phyloP scores from a whole-genome alignment of 1,284 basidiomycete genomes.

The Heterobasidion occidentale region DNA sequence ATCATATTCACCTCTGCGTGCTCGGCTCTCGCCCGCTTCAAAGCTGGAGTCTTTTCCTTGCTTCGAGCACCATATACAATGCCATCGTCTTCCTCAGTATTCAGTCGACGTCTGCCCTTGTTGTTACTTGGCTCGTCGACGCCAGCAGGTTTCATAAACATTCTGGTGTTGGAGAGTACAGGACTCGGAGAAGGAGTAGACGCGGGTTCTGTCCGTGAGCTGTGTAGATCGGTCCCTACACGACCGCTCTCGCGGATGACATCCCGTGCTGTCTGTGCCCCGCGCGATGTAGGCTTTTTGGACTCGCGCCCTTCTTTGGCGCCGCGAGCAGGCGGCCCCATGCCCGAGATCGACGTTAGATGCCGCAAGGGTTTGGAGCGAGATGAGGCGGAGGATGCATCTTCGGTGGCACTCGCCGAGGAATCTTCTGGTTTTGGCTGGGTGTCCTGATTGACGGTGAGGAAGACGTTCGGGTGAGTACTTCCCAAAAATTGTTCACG shows the following conservation, averaged over 20 bases:
- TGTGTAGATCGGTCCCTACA: slow-evolving; percentile 19
- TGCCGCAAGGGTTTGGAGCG: background rate
- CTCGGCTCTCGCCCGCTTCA: background rate
- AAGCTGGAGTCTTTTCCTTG: background rate
- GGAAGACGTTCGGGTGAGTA: background rate
- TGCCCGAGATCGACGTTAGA: slow-evolving; percentile 18
- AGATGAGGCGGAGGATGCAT: background rate
- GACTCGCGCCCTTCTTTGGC: slow-evolving; percentile 17
- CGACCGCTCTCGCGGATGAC: slow-evolving; percentile 41
- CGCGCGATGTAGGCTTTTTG: slow-evolving; percentile 6
- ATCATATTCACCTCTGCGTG: background rate
- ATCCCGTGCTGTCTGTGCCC: slow-evolving; percentile 37
- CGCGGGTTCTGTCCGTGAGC: slow-evolving; percentile 7
- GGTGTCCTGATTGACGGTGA: background rate
- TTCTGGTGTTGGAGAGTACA: slow-evolving; percentile 9
- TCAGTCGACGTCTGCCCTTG: background rate
- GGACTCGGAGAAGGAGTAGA: slow-evolving; percentile 28
- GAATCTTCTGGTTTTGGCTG: background rate
- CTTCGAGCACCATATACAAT: background rate
- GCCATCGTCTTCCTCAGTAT: background rate
- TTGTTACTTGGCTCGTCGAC: slow-evolving; percentile 30
- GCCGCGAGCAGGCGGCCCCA: slow-evolving; percentile 12
- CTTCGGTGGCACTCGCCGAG: background rate
- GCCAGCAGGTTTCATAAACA: slow-evolving; percentile 47
- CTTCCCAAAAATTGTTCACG: background rate